phyloP scores from a whole-genome alignment of 148 eudicot species.

The Heliamphora exappendiculata region DNA sequence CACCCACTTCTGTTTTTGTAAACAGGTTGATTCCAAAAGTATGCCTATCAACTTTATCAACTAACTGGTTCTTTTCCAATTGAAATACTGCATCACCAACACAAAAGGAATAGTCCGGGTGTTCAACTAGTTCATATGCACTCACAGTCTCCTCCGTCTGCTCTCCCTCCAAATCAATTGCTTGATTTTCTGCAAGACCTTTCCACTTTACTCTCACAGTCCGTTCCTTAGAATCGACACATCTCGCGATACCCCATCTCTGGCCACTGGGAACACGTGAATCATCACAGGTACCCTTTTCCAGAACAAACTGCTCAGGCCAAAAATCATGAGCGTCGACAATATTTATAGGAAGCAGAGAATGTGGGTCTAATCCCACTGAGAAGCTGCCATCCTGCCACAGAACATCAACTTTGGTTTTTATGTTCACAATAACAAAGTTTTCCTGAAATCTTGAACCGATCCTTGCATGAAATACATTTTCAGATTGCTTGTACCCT shows the following conservation, averaged over 20 bases:
- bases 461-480: slow-evolving; percentile 7
- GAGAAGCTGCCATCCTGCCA: slow-evolving; percentile 92
- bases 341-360: slow-evolving; percentile 51
- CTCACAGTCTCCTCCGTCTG: slow-evolving; percentile 66
- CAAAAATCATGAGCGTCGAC: slow-evolving; percentile 82
- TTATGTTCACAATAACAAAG: slow-evolving; percentile 59
- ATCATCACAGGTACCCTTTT: slow-evolving; percentile 60
- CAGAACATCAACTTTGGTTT: slow-evolving; percentile 63
- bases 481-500: slow-evolving; percentile 21
- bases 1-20: slow-evolving; percentile 4
- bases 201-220: slow-evolving; percentile 72
- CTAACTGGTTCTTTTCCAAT: slow-evolving; percentile 24
- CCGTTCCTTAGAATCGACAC: slow-evolving; percentile 68
- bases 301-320: slow-evolving; percentile 67
- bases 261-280: slow-evolving; percentile 13
- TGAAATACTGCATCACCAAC: slow-evolving; percentile 65
- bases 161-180: slow-evolving; percentile 17
- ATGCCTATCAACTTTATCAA: slow-evolving; percentile 16
- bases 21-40: neutral
- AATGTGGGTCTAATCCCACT: slow-evolving; percentile 52
- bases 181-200: slow-evolving; percentile 12
- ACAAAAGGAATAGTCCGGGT: slow-evolving; percentile 64
- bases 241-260: slow-evolving; percentile 76
- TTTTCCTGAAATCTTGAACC: slow-evolving; percentile 35
- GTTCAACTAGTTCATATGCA: slow-evolving; percentile 90